Evolutionary conservation across 2,329 filamentous ascomycete genomes (phyloP), one percentile per base, ranked within the genome.

Genomic region (Cryphonectria naterciae): DNA sequence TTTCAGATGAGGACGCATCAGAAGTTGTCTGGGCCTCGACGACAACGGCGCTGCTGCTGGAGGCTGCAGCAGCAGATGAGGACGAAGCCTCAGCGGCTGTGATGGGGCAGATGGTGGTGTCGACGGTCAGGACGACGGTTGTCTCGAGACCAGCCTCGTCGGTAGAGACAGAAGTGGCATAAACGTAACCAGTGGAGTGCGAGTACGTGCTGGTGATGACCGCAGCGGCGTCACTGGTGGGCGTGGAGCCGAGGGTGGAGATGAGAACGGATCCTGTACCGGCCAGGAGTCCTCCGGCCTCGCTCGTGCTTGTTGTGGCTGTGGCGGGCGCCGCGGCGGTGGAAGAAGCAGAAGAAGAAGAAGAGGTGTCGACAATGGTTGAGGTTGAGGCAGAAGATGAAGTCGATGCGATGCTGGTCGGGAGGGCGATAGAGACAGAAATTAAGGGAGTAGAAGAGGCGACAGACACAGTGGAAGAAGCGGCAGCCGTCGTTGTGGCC

Each of bases 121-220:
- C 68, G 8, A 72, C 66, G 1, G 60, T 66, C 15, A 72, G 54
- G 15, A 72, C 68, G 4, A 72, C 68, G 15, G 71, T 72, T 1
- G 71, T 72, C 71, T 72, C 71, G 67, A 58, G 63, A 62, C 71
- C 71, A 15, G 10, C 7, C 22, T 72, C 71, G 39, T 72, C 70
- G 54, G 70, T 61, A 5, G 17, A 41, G 6, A 69, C 68, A 2
- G 68, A 68, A 1, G 71, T 65, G 2, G 65, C 66, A 49, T 69
- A 67, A 6, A 71, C 17, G 41, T 68, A 71, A 61, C 73, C 68
- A 37, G 69, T 74, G 2, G 71, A 72, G 17, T 73, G 68, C 25
- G 67, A 61, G 32, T 62, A 15, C 19, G 69, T 70, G 28, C n/a
- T 39, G 39, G 32, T 72, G 25, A 35, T 39, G 37, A 43, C 54